These are phyloP conservation scores for Suhomyces anneliseae DNA, from an alignment of 1,139 yeast genomes.

Conservation along the genomic window DNA sequence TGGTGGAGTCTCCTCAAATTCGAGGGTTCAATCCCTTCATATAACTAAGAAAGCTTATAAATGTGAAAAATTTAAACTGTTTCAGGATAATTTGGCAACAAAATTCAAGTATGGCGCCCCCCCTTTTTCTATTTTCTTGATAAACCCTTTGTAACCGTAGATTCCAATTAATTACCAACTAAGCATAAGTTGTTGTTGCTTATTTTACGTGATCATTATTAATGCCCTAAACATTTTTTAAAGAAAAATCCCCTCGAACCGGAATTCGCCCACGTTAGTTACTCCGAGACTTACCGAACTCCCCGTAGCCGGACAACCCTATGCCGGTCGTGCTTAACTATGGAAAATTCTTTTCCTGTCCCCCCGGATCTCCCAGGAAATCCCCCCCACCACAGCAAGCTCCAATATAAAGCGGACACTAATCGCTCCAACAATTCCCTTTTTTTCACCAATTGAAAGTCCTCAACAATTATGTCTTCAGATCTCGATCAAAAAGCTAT, in stretches of 20 bases:
- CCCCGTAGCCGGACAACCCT: not conserved
- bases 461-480: slow-evolving; percentile 22
- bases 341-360: slow-evolving; percentile 2
- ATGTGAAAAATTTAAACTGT: no score
- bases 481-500: slow-evolving; percentile 72
- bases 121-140: no score
- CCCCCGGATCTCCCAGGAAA: slow-evolving; percentile 9
- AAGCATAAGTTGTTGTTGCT: not conserved
- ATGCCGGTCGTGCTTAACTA: not conserved
- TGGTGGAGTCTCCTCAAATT: not conserved
- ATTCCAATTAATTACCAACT: not conserved
- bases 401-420: slow-evolving; percentile 3
- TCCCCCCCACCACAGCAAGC: slow-evolving; percentile 7
- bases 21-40: not conserved
- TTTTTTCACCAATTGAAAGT: slow-evolving; percentile 1
- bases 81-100: no score
- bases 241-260: not conserved
- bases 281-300: not conserved
- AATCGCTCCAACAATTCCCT: not conserved
- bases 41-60: no score
- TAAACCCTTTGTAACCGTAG: not conserved
- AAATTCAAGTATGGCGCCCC: no score
- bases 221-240: not conserved
- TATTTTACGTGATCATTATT: slow-evolving; percentile 1
- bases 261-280: not conserved